Percentiles rank a stretch among this genome's conserved stretches.
Conservation (phyloP, 129 eudicot species). For the Flaveria robusta region DNA sequence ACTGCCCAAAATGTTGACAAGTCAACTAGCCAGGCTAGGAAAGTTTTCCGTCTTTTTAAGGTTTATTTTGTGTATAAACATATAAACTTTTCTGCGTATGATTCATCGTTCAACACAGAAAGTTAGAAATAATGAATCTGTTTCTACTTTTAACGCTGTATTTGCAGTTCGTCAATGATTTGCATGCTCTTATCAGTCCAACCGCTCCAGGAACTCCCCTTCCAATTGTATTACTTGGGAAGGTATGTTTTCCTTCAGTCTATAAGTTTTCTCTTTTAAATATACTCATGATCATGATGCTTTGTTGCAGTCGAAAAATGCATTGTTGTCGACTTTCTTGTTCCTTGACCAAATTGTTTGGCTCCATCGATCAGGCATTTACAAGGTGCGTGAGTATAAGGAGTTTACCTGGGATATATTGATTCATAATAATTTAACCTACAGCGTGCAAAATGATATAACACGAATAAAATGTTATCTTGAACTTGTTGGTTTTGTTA, state of each 20-base stretch:
- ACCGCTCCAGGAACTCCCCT: constrained; percentile 84
- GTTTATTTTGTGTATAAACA: constrained; percentile 32
- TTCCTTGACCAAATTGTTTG: constrained; percentile 95
- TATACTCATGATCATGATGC: constrained; percentile 14
- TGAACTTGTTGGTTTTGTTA: constrained; percentile 34
- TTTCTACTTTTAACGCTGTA: constrained; percentile 7
- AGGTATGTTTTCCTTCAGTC: constrained; percentile 47
- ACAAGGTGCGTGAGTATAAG: constrained; percentile 57
- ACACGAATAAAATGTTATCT: background rate
- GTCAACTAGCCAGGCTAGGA: constrained; percentile 89
- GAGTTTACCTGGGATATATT: background rate
- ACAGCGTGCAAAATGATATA: constrained; percentile 3
- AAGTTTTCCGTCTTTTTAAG: constrained; percentile 98
- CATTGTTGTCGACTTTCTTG: constrained; percentile 79
- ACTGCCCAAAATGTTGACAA: constrained; percentile 95
- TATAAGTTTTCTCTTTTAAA: background rate
- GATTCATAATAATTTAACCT: background rate
- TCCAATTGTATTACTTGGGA: constrained; percentile 80
- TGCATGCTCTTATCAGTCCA: constrained; percentile 90
- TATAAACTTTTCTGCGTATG: background rate
- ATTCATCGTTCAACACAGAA: background rate
- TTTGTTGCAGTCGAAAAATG: constrained; percentile 85
- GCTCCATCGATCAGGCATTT: constrained; percentile 89
- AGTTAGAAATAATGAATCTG: background rate
- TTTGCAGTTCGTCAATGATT: constrained; percentile 87